Evolutionary conservation across 2,329 filamentous ascomycete species (phyloP).

Genomic region (Arachnopeziza araneosa): DNA sequence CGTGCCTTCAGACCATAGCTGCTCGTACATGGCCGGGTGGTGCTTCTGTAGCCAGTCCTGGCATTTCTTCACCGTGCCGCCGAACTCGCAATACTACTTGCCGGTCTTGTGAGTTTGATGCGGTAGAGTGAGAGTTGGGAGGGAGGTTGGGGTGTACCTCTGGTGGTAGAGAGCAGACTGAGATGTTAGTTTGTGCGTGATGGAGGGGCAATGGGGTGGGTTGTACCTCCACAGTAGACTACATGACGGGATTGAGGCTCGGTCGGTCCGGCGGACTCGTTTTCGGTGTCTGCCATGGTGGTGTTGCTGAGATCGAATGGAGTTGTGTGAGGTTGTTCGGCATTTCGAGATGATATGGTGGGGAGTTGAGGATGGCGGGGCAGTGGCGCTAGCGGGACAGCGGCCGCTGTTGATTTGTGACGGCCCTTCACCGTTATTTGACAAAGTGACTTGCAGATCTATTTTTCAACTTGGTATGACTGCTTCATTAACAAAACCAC

Average conservation of each 20-base stretch:
- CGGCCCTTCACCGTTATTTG: no score
- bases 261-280: constrained; percentile 10
- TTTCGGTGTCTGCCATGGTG: constrained; percentile 27
- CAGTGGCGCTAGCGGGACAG: background rate
- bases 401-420: no score
- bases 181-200: background rate
- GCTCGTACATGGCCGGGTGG: constrained; percentile 67
- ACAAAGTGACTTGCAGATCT: no score
- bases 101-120: background rate
- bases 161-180: constrained; percentile 60
- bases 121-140: background rate
- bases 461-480: no score
- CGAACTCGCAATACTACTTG: constrained; percentile 94
- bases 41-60: constrained; percentile 86
- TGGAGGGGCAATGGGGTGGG: background rate
- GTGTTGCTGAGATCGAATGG: background rate
- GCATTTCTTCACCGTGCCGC: constrained; percentile 93
- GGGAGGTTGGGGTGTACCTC: constrained; percentile 43
- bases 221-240: constrained; percentile 30
- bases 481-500: no score
- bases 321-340: background rate
- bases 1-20: constrained; percentile 81
- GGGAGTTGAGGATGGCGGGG: background rate
- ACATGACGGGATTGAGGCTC: constrained; percentile 30
- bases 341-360: background rate